phyloP scores from a whole-genome alignment of 129 eudicot species.

The Helichrysum umbraculigerum region DNA sequence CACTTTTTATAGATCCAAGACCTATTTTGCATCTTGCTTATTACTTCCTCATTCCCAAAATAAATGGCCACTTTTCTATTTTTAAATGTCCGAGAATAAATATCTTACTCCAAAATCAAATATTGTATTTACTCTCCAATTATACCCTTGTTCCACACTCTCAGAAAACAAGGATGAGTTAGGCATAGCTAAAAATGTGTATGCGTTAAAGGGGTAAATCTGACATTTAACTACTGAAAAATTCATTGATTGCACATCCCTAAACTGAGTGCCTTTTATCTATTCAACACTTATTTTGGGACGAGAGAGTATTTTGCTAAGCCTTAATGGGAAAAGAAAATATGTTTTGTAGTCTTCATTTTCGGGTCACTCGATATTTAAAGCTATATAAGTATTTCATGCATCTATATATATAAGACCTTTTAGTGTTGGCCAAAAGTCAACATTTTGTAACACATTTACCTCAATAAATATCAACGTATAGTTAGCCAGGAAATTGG shows the following conservation, averaged over 20 bases:
- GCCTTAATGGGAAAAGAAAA: background rate
- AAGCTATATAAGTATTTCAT: constrained; percentile 1
- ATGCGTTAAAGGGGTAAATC: too few relatives aligned
- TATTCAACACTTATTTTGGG: too few relatives aligned
- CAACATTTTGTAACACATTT: background rate
- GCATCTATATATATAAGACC: background rate
- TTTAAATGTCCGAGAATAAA: too few relatives aligned
- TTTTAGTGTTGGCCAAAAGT: background rate
- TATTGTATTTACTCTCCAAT: too few relatives aligned
- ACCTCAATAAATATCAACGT: background rate
- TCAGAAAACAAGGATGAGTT: too few relatives aligned
- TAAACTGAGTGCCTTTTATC: too few relatives aligned
- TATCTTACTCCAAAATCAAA: too few relatives aligned
- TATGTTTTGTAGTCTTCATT: background rate
- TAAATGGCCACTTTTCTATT: too few relatives aligned
- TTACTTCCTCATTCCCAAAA: background rate
- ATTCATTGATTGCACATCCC: too few relatives aligned
- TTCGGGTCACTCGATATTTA: background rate
- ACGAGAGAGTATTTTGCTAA: background rate
- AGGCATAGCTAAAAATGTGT: too few relatives aligned
- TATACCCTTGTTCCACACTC: too few relatives aligned
- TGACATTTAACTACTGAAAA: too few relatives aligned
- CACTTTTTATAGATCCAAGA: background rate
- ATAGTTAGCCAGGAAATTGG: background rate
- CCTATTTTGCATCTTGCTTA: constrained; percentile 1